Conservation (phyloP, 345 rosid genomes). For the Gossypium arboreum region DNA sequence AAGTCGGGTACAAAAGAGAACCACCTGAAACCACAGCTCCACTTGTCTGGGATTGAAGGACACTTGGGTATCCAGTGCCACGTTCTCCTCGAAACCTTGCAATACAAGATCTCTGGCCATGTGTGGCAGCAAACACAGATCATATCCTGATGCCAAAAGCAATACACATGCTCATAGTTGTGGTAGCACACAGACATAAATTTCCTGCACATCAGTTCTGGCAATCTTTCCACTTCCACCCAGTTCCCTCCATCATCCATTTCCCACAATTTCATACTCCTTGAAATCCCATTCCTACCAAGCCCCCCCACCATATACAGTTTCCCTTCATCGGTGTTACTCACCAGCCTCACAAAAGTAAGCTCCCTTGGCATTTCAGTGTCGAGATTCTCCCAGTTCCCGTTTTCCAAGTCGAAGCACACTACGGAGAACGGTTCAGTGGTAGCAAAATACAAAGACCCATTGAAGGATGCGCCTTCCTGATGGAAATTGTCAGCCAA, state of each 20-base stretch:
- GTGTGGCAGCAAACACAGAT: constrained; percentile 84
- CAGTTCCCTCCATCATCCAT: constrained; percentile 36
- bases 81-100: constrained; percentile 53
- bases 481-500: constrained; percentile 41
- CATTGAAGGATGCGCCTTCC: constrained; percentile 55
- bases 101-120: constrained; percentile 94
- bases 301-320: constrained; percentile 79
- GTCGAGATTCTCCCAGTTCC: constrained; percentile 37
- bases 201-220: constrained; percentile 73
- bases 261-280: constrained; percentile 69
- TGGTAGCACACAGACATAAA: constrained; percentile 85
- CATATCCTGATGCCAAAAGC: constrained; percentile 81
- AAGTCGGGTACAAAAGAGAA: constrained; percentile 81
- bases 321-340: constrained; percentile 35
- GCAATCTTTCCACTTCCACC: constrained; percentile 60
- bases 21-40: constrained; percentile 95
- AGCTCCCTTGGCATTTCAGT: constrained; percentile 44
- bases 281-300: constrained; percentile 79
- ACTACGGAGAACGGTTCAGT: constrained; percentile 62
- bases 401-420: constrained; percentile 40
- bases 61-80: constrained; percentile 94
- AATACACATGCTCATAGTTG: constrained; percentile 80
- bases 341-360: constrained; percentile 64
- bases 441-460: constrained; percentile 53
- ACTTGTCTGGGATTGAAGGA: constrained; percentile 79